Evolutionary conservation across 306 rosid genomes (phyloP).

Genomic region (Alnus glutinosa): DNA sequence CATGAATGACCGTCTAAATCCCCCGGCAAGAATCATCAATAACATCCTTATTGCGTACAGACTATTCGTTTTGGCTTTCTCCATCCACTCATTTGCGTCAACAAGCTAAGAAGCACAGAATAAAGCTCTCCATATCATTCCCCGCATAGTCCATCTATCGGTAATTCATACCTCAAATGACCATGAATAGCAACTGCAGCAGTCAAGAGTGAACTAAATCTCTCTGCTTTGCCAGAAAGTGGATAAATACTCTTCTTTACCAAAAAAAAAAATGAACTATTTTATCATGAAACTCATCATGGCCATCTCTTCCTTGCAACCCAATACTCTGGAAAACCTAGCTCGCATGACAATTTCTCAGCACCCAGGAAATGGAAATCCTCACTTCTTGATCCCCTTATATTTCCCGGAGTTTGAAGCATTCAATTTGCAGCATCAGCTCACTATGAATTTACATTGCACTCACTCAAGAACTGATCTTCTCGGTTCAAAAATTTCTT

Average conservation of each 20-base stretch:
- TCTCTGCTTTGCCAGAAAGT: constrained; percentile 33
- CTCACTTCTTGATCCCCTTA: constrained; percentile 42
- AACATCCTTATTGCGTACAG: constrained; percentile 39
- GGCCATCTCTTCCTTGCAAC: constrained; percentile 43
- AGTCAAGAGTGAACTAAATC: constrained; percentile 21
- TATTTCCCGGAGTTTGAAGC: constrained; percentile 42
- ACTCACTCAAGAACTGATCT: constrained; percentile 87
- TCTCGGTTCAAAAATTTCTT: constrained; percentile 74
- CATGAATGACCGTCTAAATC: constrained; percentile 43
- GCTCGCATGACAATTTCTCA: constrained; percentile 35
- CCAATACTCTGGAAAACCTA: constrained; percentile 38
- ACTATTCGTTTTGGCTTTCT: constrained; percentile 39
- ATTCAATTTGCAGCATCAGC: constrained; percentile 30
- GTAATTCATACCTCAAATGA: constrained; percentile 27
- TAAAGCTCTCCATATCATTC: constrained; percentile 43
- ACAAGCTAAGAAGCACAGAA: constrained; percentile 20
- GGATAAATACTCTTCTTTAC: constrained; percentile 53
- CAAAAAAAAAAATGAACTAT: constrained; percentile 45
- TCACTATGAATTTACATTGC: constrained; percentile 78
- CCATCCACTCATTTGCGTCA: constrained; percentile 26
- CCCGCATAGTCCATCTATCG: constrained; percentile 33
- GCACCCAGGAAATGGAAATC: constrained; percentile 50
- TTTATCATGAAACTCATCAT: constrained; percentile 46
- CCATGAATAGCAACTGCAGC: constrained; percentile 44
- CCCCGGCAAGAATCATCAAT: constrained; percentile 38